phyloP scores from a whole-genome alignment of 2,329 filamentous ascomycete genomes.

The Gliomastix tumulicola region DNA sequence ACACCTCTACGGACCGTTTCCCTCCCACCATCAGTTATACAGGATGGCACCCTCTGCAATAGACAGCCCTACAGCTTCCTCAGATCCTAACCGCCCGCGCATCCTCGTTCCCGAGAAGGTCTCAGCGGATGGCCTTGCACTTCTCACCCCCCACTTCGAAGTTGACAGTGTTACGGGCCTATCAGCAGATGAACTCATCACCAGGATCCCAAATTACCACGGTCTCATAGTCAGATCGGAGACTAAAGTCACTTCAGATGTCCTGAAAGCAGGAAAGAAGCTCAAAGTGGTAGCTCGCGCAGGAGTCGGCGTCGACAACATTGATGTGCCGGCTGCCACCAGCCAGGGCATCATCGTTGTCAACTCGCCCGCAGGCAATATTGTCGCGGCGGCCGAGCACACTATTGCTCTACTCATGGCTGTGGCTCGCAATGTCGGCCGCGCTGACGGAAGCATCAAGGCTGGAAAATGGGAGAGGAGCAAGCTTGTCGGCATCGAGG shows the following conservation, averaged over 20 bases:
- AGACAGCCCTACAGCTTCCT: no score
- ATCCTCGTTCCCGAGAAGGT: slow-evolving; percentile 76
- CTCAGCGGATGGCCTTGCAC: slow-evolving; percentile 67
- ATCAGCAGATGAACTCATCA: slow-evolving; percentile 53
- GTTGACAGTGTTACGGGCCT: slow-evolving; percentile 63
- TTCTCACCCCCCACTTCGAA: slow-evolving; percentile 59
- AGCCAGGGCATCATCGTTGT: slow-evolving; percentile 70
- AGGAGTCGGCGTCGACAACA: slow-evolving; percentile 78
- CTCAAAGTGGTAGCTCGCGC: slow-evolving; percentile 74
- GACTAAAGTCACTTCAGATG: slow-evolving; percentile 66
- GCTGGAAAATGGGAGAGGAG: slow-evolving; percentile 69
- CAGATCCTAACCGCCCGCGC: slow-evolving; percentile 26
- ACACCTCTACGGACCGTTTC: no score
- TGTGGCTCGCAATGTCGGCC: slow-evolving; percentile 65
- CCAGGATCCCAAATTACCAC: slow-evolving; percentile 65
- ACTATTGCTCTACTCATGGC: slow-evolving; percentile 70
- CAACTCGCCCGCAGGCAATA: slow-evolving; percentile 74
- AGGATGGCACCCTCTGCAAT: no score
- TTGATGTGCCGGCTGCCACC: slow-evolving; percentile 68
- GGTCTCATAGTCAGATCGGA: slow-evolving; percentile 76
- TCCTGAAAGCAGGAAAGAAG: slow-evolving; percentile 59
- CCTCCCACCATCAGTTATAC: no score
- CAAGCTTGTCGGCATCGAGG: slow-evolving; percentile 68
- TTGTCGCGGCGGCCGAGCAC: slow-evolving; percentile 73
- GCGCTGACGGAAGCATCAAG: slow-evolving; percentile 63